Conservation (phyloP, 176 grass and related monocot species). For the Bonia amplexicaulis region DNA sequence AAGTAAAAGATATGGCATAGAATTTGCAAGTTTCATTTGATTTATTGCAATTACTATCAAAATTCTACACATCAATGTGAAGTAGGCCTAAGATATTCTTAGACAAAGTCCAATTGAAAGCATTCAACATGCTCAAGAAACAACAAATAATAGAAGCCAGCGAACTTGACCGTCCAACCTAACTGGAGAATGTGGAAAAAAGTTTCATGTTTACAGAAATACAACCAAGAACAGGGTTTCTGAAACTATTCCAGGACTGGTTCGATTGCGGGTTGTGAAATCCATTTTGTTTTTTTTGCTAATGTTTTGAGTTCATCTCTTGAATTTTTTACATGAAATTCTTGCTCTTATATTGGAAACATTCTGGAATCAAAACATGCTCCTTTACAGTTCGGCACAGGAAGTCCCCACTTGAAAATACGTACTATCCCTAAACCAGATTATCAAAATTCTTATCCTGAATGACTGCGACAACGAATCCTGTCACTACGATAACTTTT, state of each 20-base stretch:
- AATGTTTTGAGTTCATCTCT: background rate
- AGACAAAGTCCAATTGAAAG: background rate
- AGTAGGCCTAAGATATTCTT: background rate
- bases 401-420: background rate
- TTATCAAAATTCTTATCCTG: background rate
- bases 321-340: background rate
- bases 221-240: background rate
- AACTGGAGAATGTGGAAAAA: background rate
- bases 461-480: background rate
- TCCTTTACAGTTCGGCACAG: background rate
- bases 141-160: background rate
- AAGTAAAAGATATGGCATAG: background rate
- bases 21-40: background rate
- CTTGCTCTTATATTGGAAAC: background rate
- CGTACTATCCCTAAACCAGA: background rate
- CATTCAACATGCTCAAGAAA: background rate
- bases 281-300: background rate
- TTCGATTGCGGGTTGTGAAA: background rate
- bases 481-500: background rate
- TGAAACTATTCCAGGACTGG: background rate
- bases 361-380: no score
- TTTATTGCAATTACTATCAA: background rate
- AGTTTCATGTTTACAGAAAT: background rate
- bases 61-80: background rate
- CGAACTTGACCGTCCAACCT: background rate